Base-by-base conservation (phyloP, 768 basidiomycete species). In the Sporobolomyces roseus region DNA sequence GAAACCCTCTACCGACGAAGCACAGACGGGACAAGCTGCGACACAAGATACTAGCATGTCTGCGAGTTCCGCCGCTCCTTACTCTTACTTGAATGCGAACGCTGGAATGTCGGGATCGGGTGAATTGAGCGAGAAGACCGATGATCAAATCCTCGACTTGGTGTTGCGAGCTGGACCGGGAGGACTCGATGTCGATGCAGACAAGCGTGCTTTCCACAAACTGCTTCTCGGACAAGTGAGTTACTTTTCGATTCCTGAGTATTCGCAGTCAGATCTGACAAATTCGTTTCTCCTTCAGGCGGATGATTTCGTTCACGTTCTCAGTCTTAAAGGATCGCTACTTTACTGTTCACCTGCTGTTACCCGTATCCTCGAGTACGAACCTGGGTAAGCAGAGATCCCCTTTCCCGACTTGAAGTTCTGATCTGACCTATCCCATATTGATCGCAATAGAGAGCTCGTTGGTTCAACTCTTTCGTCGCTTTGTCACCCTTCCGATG, bases 271-370 rank as follows among this genome's bases (percentile, higher is more conserved):
- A 41, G 17, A 9, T 9, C 21, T 46, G 45, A 46, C 6, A 7
- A 7, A 46, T 23, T 46, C n/a, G 2, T 3, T 30, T 16, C 5
- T 21, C 27, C 29, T 9, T 1, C 69, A 81, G 66, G 70, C 66
- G n/a, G 70, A 72, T 63, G 94, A 97, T 77, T 92, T 94, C 76
- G 81, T 96, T 19, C 88, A 90, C 75, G 93, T 97, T 52, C 83
- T 99, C 45, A 92, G 89, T 1, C 85, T 96, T 71, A 93, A 97
- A 76, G 94, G 94, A 25, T 83, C 84, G 23, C 91, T 98, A 78
- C 85, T 94, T 53, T 99, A 96, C 77, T 89, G 91, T 61, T 90
- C 92, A 0, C 93, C 93, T 2, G 85, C 88, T 27, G 86, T 96
- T 21, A 80, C 84, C 14, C 81, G 84, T 33, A 85, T 92, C 7